Base-by-base conservation (phyloP, 1,284 basidiomycete species). In the Sanghuangporus weigelae region DNA sequence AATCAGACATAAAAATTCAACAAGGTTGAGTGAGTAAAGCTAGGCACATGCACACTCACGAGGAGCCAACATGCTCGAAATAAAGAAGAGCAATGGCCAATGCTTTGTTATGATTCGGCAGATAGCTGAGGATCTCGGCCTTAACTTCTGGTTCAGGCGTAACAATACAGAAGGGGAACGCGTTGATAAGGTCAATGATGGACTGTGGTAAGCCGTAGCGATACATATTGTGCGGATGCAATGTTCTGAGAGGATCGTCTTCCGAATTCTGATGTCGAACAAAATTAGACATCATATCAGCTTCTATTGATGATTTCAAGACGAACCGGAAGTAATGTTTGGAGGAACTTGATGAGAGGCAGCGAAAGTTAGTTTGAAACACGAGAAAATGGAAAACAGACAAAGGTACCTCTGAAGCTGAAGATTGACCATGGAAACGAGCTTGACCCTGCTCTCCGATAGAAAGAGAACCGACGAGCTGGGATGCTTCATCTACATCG, bases 101-200 rank as follows among this genome's bases (percentile, higher is more conserved):
- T 4, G 81, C 78, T 35, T 73, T 71, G 56, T 75, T 72, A 55
- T 72, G 75, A 11, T 73, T 39, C 3, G 82, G 82, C 14, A 84
- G 66, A 65, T 76, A 81, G 0, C 70, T 69, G 1, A 69, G 55
- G 63, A 84, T 82, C 19, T 76, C 65, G 2, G 67, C 66, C 48
- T 77, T 81, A 42, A 69, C 68, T 60, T 77, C 74, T n/a, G 71
- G 71, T 16, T 80, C 81, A 31, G 54, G 40, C 40, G 69, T 69
- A 60, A 77, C 74, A 19, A 71, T 69, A 23, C 81, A 81, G 53
- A 83, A 77, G 7, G 82, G 82, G 67, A 82, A 83, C 5, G 81
- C 76, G 51, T 78, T 74, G 66, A 77, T 75, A 11, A 84, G 75
- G 12, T 77, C 74, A 19, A 79, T 63, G 40, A 84, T 76, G 60